A percentile compares a stretch with the other conserved stretches of the same genome.
These are phyloP conservation scores for Vitis cinerea DNA, from an alignment of 164 flowering plant genomes.

Conservation along the genomic window DNA sequence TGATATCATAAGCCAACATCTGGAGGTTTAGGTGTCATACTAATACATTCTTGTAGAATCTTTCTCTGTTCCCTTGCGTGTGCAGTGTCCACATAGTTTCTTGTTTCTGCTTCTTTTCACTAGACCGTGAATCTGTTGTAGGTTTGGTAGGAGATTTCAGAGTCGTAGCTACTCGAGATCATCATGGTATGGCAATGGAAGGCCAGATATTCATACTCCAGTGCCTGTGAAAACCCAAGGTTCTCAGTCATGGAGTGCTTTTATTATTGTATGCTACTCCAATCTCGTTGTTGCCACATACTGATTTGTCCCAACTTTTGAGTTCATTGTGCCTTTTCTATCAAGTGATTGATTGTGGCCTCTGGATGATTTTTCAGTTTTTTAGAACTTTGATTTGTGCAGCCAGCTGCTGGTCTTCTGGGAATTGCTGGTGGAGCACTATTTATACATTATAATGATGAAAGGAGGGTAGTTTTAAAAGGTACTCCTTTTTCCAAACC, in stretches of 20 bases:
- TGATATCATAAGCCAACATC: too few species aligned
- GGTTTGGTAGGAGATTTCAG: slow-evolving; percentile 42
- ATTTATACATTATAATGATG: slow-evolving; percentile 67
- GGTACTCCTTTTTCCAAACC: slow-evolving; percentile 32
- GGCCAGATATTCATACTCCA: slow-evolving; percentile 11
- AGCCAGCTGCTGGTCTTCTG: slow-evolving; percentile 57
- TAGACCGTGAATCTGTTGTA: slow-evolving; percentile 18
- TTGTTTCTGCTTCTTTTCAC: neutral
- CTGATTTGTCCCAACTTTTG: neutral
- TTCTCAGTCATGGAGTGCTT: slow-evolving; percentile 38
- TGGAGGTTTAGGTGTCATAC: too few species aligned
- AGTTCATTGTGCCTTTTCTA: neutral
- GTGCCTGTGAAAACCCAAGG: slow-evolving; percentile 12
- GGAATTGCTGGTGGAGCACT: slow-evolving; percentile 58
- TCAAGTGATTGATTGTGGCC: neutral
- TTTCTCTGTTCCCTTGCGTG: neutral
- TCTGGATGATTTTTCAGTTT: neutral
- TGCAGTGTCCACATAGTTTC: too few species aligned
- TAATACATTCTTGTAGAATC: too few species aligned
- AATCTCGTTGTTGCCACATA: slow-evolving; percentile 4
- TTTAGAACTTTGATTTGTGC: slow-evolving; percentile 9
- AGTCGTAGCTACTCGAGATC: slow-evolving; percentile 32
- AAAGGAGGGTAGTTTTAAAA: slow-evolving; percentile 65
- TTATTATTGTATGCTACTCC: slow-evolving; percentile 40
- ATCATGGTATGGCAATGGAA: slow-evolving; percentile 16